Base-by-base conservation (phyloP, 192 early-diverging fungal genomes). In the Umbelopsis vinacea region DNA sequence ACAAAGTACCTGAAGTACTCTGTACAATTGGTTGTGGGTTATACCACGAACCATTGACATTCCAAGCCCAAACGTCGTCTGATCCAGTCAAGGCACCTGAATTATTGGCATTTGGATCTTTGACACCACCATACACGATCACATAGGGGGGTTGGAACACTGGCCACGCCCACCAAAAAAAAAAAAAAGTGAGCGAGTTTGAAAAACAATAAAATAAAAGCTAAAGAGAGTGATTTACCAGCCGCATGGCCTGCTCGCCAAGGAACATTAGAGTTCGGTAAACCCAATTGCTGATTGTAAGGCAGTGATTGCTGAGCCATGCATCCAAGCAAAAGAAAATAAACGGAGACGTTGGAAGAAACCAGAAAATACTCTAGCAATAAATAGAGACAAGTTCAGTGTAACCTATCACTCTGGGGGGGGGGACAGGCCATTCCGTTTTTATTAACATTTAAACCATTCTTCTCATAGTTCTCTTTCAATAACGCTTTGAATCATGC, bases 401-500 rank as follows among this genome's bases (percentile, higher is more conserved):
- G 48, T 50, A 50, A 50, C 48, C 7, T 43, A 4, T 11, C 47
- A 19, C 48, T 50, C n/a, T 46, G 46, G 46, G 46, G 46, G 48
- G 17, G 47, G 47, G 47, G 8, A 40, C 3, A 50, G 17, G 37
- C 12, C 2, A 37, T 19, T 12, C 29, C 17, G 15, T 63, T 63
- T 63, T 63, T 63, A 63, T 63, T 63, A 63, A 19, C 12, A n/a
- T 60, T 35, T 54, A 54, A 24, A 11, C 1, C 29, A 29, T 29
- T 29, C 29, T 29, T 29, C 3, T 70, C 72, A 78, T 21, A 86
- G 40, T 9, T 46, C 67, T 33, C 88, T 77, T 45, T 89, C 88
- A 60, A 89, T 55, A 73, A 57, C 86, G 26, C 84, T 86, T 74
- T 86, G 73, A 66, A 89, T 80, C 67, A 89, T 78, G n/a, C 88